Evolutionary conservation across 306 rosid genomes (phyloP), one percentile per base, ranked within the genome.

Genomic region (Fragaria vesca): DNA sequence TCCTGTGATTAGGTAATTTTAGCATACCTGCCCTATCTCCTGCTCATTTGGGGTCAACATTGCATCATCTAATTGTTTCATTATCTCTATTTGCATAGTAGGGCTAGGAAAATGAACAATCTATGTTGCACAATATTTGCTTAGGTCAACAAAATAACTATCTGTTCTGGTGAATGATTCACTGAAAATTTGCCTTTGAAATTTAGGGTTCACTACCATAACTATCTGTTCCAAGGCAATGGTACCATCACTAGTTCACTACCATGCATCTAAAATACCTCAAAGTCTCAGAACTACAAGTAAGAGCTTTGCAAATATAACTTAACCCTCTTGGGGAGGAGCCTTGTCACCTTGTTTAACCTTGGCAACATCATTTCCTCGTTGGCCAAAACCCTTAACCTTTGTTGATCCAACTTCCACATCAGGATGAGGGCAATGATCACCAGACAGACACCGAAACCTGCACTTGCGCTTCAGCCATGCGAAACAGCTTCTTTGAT

Each of bases 391-490:
- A 52, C 77, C 81, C 85, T 80, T 76, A 12, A 67, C 85, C 79
- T 80, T 87, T 2, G 87, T 21, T 8, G 47, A 63, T 66, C 86
- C 87, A 72, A 76, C 48, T 47, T 83, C 79, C 66, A 81, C 79
- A 48, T 80, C 88, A 58, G 73, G 81, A 70, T 65, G 83, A n/a
- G 28, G 30, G 18, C 47, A 34, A 38, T 71, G 78, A 42, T 43
- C 42, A 0, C 61, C 28, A 32, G 43, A 30, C 12, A 73, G 11
- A 55, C 79, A 76, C 43, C 36, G 24, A 16, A 63, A 68, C 8
- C 83, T 15, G 63, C 81, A 82, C 73, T 71, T 78, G 26, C 83
- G 51, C 82, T 76, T 90, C 47, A 88, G 26, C 93, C 90, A 88
- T 34, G 71, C 85, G 84, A 6, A 81, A 60, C 87, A 83, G 8